Evolutionary conservation across 371 early-diverging fungal genomes (phyloP), one percentile per base, ranked within the genome.

Genomic region (Chytridiales sp.): DNA sequence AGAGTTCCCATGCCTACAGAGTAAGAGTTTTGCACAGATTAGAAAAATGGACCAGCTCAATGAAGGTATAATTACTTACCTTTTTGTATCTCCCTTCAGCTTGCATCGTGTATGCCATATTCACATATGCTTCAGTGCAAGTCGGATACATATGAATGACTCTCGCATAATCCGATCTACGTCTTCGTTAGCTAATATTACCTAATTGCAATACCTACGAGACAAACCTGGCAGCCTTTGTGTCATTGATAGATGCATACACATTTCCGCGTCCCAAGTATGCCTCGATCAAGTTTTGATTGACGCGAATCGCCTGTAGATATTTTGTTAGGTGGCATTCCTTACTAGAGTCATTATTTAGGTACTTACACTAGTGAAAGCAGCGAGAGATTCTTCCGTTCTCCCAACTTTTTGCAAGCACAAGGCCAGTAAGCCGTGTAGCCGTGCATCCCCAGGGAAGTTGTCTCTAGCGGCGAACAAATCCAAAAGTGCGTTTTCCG

Each of bases 211-310:
- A 29, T 58, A 36, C 31, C 17, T 17, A 17, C n/a, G 36, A 3
- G 19, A 5, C 55, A 19, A 52, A 68, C 67, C 57, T 72, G 2
- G 74, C 75, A 2, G 32, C 24, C 31, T 42, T 35, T 8, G 49
- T 44, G 4, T 73, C 32, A 4, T 64, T 64, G 58, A 67, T 70
- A 1, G 64, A 53, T 0, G 76, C 71, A 56, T 72, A 63, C 3
- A 78, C 77, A 47, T 79, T 81, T 40, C 78, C 82, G 26, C 78
- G 69, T 2, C 72, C 78, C 6, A 81, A 42, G 55, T 71, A 72
- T 3, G 73, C 75, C 31, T 72, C 74, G 31, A 61, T 61, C 43
- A 72, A 55, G 34, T 58, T 64, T 43, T 73, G 69, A 43, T 71
- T 70, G 13, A 71, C 62, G 15, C 41, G 32, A 21, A 81, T 72